Evolutionary conservation across 805 yeast species (phyloP).

Genomic region (Candida caryicola): DNA sequence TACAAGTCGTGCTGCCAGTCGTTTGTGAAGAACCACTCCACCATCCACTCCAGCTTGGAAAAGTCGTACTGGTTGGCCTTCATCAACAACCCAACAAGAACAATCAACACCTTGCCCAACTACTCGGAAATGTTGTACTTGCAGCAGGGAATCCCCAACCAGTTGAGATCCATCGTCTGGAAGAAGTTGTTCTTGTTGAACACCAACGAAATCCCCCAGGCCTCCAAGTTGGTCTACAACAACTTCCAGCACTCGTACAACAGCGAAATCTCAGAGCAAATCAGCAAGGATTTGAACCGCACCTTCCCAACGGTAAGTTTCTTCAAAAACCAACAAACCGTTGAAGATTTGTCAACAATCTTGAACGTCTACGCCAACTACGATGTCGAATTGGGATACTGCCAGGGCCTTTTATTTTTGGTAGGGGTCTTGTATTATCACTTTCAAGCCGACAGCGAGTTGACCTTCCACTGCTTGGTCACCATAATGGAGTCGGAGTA

Average conservation of each 20-base stretch:
- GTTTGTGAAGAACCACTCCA: slow-evolving; percentile 16
- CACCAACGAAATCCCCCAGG: slow-evolving; percentile 31
- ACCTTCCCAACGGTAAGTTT: slow-evolving; percentile 56
- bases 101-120: slow-evolving; percentile 46
- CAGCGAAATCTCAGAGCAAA: slow-evolving; percentile 40
- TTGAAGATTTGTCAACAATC: slow-evolving; percentile 48
- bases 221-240: slow-evolving; percentile 29
- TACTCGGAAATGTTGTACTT: slow-evolving; percentile 44
- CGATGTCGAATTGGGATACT: slow-evolving; percentile 64
- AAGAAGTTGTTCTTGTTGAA: slow-evolving; percentile 33
- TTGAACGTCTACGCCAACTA: slow-evolving; percentile 62
- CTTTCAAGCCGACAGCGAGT: slow-evolving; percentile 29
- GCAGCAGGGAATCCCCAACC: slow-evolving; percentile 45
- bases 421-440: slow-evolving; percentile 55
- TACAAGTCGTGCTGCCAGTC: slow-evolving; percentile 24
- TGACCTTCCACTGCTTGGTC: slow-evolving; percentile 52
- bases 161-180: slow-evolving; percentile 46
- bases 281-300: slow-evolving; percentile 55
- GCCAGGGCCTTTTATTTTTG: slow-evolving; percentile 64
- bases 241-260: slow-evolving; percentile 44
- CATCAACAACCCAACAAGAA: slow-evolving; percentile 42
- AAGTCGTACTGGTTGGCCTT: slow-evolving; percentile 44
- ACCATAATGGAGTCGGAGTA: slow-evolving; percentile 57
- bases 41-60: slow-evolving; percentile 27
- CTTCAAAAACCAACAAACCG: slow-evolving; percentile 45